Evolutionary conservation across 129 eudicot species (phyloP), one percentile per base, ranked within the genome.

Genomic region (Flaveria bidentis): DNA sequence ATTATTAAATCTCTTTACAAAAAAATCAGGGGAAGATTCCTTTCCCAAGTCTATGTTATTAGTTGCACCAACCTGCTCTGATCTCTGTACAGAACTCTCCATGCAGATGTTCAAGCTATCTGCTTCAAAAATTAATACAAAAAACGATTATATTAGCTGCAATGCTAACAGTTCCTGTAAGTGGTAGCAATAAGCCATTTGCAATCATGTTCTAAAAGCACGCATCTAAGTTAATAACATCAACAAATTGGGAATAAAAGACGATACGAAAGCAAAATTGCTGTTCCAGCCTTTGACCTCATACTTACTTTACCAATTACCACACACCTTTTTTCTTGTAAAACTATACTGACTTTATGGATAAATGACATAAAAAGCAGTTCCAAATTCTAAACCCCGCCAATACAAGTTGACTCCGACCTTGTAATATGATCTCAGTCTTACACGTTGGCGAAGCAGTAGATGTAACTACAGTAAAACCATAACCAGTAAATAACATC

Each of bases 51-150:
- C 86, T 81, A 87, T 77, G 83, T 57, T 83, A 85, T 72, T 78
- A 86, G 87, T 83, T 65, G 85, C 86, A 87, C 92, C 92, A 83
- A 85, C 96, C 87, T 89, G 97, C 92, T 81, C 85, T 72, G 75
- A 58, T 74, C 73, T 74, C 80, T 83, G 76, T 66, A 53, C 55
- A 71, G 67, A 15, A 72, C 81, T 84, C 75, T 75, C 86, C 78
- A 13, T 30, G 74, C 82, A 63, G 39, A 78, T 80, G 47, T 78
- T 73, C 69, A 16, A 42, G 78, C 74, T 77, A 49, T 83, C 95
- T 91, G 88, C 62, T 80, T 49, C 66, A 56, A 61, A 52, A 67
- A 67, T 6, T 33, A 47, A 72, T 47, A 45, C 46, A 16, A 30
- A 65, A 17, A 30, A 36, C 12, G 17, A 2, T 61, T 53, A 8